These are phyloP conservation scores for Botryotinia convoluta DNA, from an alignment of 2,329 filamentous ascomycete genomes.

Conservation along the genomic window DNA sequence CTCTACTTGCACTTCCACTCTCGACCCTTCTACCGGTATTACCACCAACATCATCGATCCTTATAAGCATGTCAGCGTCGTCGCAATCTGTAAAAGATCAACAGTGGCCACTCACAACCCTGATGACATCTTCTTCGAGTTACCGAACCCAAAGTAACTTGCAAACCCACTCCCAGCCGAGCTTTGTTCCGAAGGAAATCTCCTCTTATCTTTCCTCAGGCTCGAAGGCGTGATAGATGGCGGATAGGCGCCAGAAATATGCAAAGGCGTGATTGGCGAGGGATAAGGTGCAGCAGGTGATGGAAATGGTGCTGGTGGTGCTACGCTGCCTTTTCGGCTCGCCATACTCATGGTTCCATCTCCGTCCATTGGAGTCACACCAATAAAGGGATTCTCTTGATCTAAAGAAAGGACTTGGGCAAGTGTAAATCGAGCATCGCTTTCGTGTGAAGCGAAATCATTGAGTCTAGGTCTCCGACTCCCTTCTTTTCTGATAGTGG, in stretches of 20 bases:
- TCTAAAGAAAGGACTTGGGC: neutral
- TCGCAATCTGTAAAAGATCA: neutral
- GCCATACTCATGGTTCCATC: constrained; percentile 6
- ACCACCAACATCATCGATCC: neutral
- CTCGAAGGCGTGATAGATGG: neutral
- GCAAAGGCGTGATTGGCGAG: neutral
- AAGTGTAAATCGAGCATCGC: neutral
- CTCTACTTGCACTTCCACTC: neutral
- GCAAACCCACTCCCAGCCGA: constrained; percentile 14
- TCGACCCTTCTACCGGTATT: neutral
- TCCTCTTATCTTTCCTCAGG: constrained; percentile 4
- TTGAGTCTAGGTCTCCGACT: neutral
- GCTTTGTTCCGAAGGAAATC: neutral
- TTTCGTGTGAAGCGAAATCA: neutral
- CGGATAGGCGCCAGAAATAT: neutral
- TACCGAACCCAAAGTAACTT: constrained; percentile 16
- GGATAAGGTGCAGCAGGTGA: neutral
- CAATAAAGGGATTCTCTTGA: neutral
- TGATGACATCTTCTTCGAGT: neutral
- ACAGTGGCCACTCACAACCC: constrained; percentile 8
- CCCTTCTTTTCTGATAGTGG: neutral
- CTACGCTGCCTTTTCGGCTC: neutral
- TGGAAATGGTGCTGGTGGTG: neutral
- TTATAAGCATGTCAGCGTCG: constrained; percentile 7
- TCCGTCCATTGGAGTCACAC: neutral